These are phyloP conservation scores for Raphanus hybrid DNA, from an alignment of 441 rosid species.

Conservation along the genomic window DNA sequence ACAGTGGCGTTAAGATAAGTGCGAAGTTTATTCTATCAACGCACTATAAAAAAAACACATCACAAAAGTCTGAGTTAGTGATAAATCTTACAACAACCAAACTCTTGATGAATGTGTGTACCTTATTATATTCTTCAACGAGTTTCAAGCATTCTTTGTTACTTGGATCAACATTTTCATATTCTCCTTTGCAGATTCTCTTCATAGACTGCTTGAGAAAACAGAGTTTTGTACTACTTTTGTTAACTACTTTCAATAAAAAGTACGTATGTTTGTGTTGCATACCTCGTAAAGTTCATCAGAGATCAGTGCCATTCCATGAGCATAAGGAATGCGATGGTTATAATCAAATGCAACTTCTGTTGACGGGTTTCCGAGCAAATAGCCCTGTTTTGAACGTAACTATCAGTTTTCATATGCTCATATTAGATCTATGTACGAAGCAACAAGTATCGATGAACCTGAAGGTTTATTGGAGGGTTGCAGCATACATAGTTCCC, in stretches of 20 bases:
- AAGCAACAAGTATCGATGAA: background rate
- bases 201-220: slow-evolving; percentile 47
- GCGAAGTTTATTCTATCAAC: slow-evolving; percentile 7
- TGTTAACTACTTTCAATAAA: slow-evolving; percentile 15
- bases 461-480: slow-evolving; percentile 40
- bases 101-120: slow-evolving; percentile 4
- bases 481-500: slow-evolving; percentile 33
- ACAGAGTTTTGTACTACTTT: slow-evolving; percentile 6
- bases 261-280: background rate
- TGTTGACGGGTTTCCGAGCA: slow-evolving; percentile 56
- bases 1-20: background rate
- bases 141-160: slow-evolving; percentile 50
- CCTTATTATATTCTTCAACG: slow-evolving; percentile 42
- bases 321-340: slow-evolving; percentile 47
- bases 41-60: slow-evolving; percentile 40
- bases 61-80: slow-evolving; percentile 11
- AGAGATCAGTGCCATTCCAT: slow-evolving; percentile 67
- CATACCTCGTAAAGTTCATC: slow-evolving; percentile 59
- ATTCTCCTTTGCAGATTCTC: slow-evolving; percentile 52
- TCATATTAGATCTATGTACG: background rate
- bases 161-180: slow-evolving; percentile 33
- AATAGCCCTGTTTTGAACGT: slow-evolving; percentile 45
- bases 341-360: slow-evolving; percentile 31
- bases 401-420: slow-evolving; percentile 18
- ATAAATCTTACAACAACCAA: background rate